phyloP scores from a whole-genome alignment of 345 rosid genomes.

The thale cress (Arabidopsis thaliana) region TAIR10.1 NC_003070.9:21073001-21073500 shows the following conservation, averaged over 20 bases:
- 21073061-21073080: conserved; percentile 7
- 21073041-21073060: not conserved
- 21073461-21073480: conserved; percentile 51
- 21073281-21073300: conserved; percentile 24
- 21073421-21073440: conserved; percentile 80
- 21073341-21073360: not conserved
- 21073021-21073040: not conserved
- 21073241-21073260: conserved; percentile 16
- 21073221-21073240: conserved; percentile 39
- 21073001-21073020: not conserved
- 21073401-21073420: conserved; percentile 76
- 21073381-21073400: conserved; percentile 73
- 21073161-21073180: conserved; percentile 24
- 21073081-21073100: conserved; percentile 26
- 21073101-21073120: conserved; percentile 33
- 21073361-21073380: conserved; percentile 48
- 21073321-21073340: conserved; percentile 22
- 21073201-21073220: conserved; percentile 27
- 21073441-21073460: conserved; percentile 65
- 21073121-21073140: conserved; percentile 40
- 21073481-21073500: conserved; percentile 33
- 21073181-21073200: conserved; percentile 26
- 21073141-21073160: conserved; percentile 20
- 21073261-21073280: conserved; percentile 16
- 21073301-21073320: conserved; percentile 33